These are phyloP conservation scores for Hippophae tibetana DNA, from an alignment of 306 rosid genomes.

Conservation along the genomic window DNA sequence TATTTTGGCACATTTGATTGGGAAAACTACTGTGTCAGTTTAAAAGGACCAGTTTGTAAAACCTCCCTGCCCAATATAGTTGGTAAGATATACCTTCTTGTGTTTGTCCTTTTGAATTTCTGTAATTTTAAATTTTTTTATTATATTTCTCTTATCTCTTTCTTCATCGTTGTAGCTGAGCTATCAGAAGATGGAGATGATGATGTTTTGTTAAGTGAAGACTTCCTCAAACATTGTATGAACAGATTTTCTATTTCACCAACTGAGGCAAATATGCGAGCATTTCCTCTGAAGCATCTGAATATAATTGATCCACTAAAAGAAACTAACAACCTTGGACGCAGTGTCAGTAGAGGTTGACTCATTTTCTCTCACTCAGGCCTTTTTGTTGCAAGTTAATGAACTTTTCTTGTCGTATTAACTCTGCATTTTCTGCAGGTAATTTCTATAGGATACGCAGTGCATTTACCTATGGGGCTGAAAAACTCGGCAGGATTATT, in stretches of 20 bases:
- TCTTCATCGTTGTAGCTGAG: conserved; percentile 39
- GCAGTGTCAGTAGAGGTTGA: conserved; percentile 80
- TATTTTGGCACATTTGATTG: conserved; percentile 88
- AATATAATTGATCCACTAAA: conserved; percentile 85
- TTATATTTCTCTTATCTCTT: background rate
- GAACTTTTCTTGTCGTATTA: background rate
- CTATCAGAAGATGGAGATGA: conserved; percentile 48
- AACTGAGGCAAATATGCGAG: conserved; percentile 37
- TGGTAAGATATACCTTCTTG: conserved; percentile 35
- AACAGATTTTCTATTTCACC: conserved; percentile 61
- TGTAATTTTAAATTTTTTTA: background rate
- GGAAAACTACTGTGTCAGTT: conserved; percentile 77
- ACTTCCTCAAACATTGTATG: conserved; percentile 57
- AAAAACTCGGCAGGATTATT: conserved; percentile 77
- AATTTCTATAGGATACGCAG: conserved; percentile 75
- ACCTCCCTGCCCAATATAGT: conserved; percentile 55
- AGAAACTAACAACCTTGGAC: conserved; percentile 91
- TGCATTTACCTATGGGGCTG: conserved; percentile 80
- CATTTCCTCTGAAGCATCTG: conserved; percentile 65
- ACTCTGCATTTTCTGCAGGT: conserved; percentile 42
- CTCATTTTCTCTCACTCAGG: conserved; percentile 11
- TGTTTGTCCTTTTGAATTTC: conserved; percentile 10
- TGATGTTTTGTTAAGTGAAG: conserved; percentile 49
- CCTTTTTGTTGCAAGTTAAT: background rate
- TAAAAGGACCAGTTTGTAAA: conserved; percentile 72